A percentile compares a stretch with the other conserved stretches of the same genome.
These are phyloP conservation scores for Thielaviopsis ethacetica DNA, from an alignment of 2,329 filamentous ascomycete species.

Conservation along the genomic window DNA sequence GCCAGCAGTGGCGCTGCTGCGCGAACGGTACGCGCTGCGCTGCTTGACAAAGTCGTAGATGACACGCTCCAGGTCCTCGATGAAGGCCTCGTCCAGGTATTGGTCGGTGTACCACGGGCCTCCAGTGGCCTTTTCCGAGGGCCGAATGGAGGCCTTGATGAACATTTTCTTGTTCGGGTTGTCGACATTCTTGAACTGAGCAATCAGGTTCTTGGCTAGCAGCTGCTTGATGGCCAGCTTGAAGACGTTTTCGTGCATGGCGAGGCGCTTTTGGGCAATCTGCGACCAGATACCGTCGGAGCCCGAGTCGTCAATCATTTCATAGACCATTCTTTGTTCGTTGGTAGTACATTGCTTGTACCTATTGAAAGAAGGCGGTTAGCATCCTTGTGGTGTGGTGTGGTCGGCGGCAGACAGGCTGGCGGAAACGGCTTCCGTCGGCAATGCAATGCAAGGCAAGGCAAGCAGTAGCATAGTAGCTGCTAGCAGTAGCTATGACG, in stretches of 20 bases:
- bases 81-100: slow-evolving; percentile 76
- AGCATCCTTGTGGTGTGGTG: not conserved
- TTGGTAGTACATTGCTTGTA: slow-evolving; percentile 46
- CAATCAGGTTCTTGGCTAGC: slow-evolving; percentile 67
- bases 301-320: slow-evolving; percentile 72
- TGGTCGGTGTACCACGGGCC: slow-evolving; percentile 91
- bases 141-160: slow-evolving; percentile 72
- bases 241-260: slow-evolving; percentile 70
- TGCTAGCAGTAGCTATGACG: too few relatives aligned
- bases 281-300: slow-evolving; percentile 83
- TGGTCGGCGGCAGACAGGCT: too few relatives aligned
- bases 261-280: slow-evolving; percentile 61
- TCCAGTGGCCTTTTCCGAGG: slow-evolving; percentile 79
- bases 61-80: slow-evolving; percentile 56
- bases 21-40: slow-evolving; percentile 50
- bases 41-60: slow-evolving; percentile 59
- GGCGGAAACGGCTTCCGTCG: not conserved
- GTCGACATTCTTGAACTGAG: slow-evolving; percentile 81
- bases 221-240: slow-evolving; percentile 72
- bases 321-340: slow-evolving; percentile 73
- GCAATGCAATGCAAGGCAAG: not conserved
- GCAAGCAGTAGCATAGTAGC: not conserved
- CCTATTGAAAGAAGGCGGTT: slow-evolving; percentile 19
- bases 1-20: slow-evolving; percentile 17
- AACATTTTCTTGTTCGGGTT: slow-evolving; percentile 88